Base-by-base conservation (phyloP, 2,329 filamentous ascomycete genomes). In the Fusarium ambrosium region DNA sequence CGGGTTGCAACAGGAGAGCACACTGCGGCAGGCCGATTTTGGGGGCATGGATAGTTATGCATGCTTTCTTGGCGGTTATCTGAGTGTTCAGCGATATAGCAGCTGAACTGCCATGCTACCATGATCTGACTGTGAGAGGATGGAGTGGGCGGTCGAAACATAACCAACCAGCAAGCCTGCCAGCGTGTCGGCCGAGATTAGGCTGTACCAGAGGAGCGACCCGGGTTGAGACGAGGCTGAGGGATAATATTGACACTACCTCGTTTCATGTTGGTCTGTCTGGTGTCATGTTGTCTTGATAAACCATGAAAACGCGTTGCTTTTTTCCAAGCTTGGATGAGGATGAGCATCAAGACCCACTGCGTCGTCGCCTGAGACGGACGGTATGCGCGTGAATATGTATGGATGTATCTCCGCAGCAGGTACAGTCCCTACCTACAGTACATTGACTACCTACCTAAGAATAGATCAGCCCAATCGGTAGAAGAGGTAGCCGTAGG, bases 231-330 rank as follows among this genome's bases (percentile, higher is more conserved):
- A 67, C 56, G 64, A 67, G 56, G 58, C 59, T 62, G 64, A 62
- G 36, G 37, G 22, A 27, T 20, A 55, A 53, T 55, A 53, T 55
- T 20, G 48, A 22, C 58, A 55, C 62, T 59, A 16, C 27, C 22
- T 65, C 62, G 62, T 65, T 65, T 65, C 62, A 65, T 37, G 51
- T 59, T 65, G 62, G 62, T 24, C 37, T 16, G 36, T 37, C 48
- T 20, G 22, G 48, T 62, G 37, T 55, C 39, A 45, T 70, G 29
- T 36, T 62, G 69, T 71, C 60, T 71, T 36, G 45, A 66, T 43
- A 58, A 55, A 41, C 29, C 51, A 32, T 48, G 34, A 22, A 39
- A 34, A n/a, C 14, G 39, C 43, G 10, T 65, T 59, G 41, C 62
- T 65, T 41, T 59, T 58, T 56, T 27, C 34, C 34, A 27, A 41